Evolutionary conservation across 805 yeast species (phyloP).

Genomic region (Vanderwaltozyma tropicalis): DNA sequence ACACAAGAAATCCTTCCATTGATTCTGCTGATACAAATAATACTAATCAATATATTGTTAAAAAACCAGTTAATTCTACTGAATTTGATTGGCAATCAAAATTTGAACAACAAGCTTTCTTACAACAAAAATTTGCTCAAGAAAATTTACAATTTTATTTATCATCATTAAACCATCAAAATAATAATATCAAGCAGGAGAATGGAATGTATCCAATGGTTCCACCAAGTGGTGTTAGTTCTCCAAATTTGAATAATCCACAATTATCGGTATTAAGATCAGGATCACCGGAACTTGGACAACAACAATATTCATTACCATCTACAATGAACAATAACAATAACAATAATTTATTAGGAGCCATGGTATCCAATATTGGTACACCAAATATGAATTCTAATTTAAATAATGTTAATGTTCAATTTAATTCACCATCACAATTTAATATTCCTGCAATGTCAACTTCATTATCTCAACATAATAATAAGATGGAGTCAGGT

Average conservation of each 20-base stretch:
- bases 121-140: slow-evolving; percentile 28
- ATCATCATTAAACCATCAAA: slow-evolving; percentile 1
- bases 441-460: neutral
- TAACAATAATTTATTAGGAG: too few species aligned
- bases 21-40: slow-evolving; percentile 1
- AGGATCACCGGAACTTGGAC: too few species aligned
- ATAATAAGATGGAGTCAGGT: slow-evolving; percentile 1
- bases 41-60: slow-evolving; percentile 20
- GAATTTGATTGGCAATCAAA: slow-evolving; percentile 27
- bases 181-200: neutral
- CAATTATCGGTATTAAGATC: too few species aligned
- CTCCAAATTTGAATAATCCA: too few species aligned
- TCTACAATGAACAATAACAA: too few species aligned
- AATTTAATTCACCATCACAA: neutral
- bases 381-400: too few species aligned
- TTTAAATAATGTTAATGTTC: neutral
- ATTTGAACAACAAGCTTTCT: slow-evolving; percentile 27
- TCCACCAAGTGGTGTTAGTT: too few species aligned
- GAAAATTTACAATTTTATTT: slow-evolving; percentile 27
- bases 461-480: neutral
- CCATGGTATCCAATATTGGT: too few species aligned
- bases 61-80: slow-evolving; percentile 23
- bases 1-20: too few species aligned
- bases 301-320: too few species aligned
- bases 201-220: neutral